Evolutionary conservation across 2,329 filamentous ascomycete species (phyloP), one percentile per base, ranked within the genome.

Genomic region (Nannizziopsis arthrosporioides): DNA sequence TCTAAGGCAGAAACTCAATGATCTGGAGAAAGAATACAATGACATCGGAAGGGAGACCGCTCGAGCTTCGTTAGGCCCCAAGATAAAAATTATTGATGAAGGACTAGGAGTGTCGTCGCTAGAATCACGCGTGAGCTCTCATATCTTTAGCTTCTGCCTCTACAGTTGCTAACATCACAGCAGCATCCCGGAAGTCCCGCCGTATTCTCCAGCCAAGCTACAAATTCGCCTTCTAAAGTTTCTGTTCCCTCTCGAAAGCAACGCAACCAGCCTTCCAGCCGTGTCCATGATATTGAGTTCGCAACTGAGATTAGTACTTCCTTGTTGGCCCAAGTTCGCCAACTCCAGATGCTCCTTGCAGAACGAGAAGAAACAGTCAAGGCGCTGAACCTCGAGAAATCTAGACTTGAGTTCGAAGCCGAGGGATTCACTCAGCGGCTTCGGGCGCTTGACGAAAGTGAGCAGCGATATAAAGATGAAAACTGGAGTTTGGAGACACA

Each of bases 241-340:
- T 84, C 76, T 58, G 85, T 92, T 7, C 88, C 88, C 1, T 90
- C 85, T 56, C 80, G 90, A 56, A 92, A 89, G 63, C 78, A 92
- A 62, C 79, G 92, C 48, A 96, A 96, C 57, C 90, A 95, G 62
- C 85, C 86, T 1, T 78, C 84, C 8, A 92, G 82, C 61, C 81
- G 89, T 44, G 82, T 94, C 10, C 88, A 96, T 63, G 92, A 98
- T 61, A 94, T 98, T 61, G 88, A 95, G 58, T 94, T 98, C 61
- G 92, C 90, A n/a, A 89, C 92, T 44, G 90, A 98, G 62, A 95
- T 98, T 59, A 95, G 88, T 61, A 94, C 87, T 5, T 94, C 88
- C 1, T 74, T 98, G 44, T 82, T 98, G 44, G 81, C 84, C n/a
- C 92, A 96, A 68, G 85, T 98, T 44, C 83, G 92, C 53, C 88